Evolutionary conservation across 495 filamentous ascomycete species (phyloP).

Genomic region (Aspergillus ostianus): DNA sequence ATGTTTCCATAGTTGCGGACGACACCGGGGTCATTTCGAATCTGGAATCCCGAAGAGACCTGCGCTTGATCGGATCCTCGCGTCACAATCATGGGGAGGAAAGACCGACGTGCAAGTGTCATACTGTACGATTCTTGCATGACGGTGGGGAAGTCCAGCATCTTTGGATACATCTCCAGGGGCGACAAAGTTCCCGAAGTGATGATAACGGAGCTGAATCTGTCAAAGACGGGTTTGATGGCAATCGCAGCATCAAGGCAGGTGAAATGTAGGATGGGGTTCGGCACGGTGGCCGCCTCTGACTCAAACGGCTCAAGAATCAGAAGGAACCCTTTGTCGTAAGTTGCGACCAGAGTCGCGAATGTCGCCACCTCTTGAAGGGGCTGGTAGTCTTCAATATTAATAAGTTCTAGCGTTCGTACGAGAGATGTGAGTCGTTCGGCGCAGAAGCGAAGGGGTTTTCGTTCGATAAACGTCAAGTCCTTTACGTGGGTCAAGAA

Average conservation of each 20-base stretch:
- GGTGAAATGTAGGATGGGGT: constrained; percentile 92
- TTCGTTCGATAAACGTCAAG: constrained; percentile 95
- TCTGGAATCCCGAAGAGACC: constrained; percentile 87
- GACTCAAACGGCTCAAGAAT: constrained; percentile 97
- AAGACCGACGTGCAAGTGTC: constrained; percentile 92
- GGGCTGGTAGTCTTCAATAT: constrained; percentile 96
- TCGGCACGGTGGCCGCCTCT: constrained; percentile 91
- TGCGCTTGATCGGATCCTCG: constrained; percentile 90
- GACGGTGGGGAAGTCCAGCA: constrained; percentile 89
- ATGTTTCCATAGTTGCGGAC: constrained; percentile 94
- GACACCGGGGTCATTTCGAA: constrained; percentile 90
- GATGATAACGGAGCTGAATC: constrained; percentile 97
- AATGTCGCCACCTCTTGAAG: constrained; percentile 98
- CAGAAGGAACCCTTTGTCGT: constrained; percentile 94
- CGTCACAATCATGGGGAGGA: constrained; percentile 96
- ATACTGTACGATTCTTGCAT: constrained; percentile 96
- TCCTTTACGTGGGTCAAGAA: constrained; percentile 94
- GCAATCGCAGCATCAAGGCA: constrained; percentile 98
- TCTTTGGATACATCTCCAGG: constrained; percentile 98
- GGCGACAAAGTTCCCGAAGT: constrained; percentile 97
- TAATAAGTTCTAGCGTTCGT: constrained; percentile 90
- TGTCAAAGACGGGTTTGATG: constrained; percentile 96
- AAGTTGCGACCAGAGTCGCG: constrained; percentile 95
- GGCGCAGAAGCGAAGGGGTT: constrained; percentile 92
- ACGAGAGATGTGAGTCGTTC: constrained; percentile 94